These are phyloP conservation scores for Eutrema heterophyllum DNA, from an alignment of 345 rosid species.

Conservation along the genomic window DNA sequence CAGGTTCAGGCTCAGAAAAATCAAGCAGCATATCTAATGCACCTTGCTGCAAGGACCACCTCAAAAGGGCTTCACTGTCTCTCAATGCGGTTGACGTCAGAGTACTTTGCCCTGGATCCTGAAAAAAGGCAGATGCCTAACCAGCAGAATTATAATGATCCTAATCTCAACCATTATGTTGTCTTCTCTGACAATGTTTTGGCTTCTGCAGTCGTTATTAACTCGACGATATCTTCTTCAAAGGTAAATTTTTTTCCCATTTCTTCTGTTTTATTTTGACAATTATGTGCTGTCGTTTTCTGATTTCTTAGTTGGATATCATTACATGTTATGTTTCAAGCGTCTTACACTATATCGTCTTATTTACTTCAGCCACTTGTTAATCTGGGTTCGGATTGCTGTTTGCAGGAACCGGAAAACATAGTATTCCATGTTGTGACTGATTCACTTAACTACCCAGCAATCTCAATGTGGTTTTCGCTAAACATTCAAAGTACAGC, in stretches of 20 bases:
- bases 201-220: slow-evolving; percentile 84
- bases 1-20: slow-evolving; percentile 62
- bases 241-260: slow-evolving; percentile 40
- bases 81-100: slow-evolving; percentile 78
- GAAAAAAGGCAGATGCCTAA: slow-evolving; percentile 68
- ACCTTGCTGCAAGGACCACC: slow-evolving; percentile 80
- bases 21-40: slow-evolving; percentile 63
- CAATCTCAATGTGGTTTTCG: slow-evolving; percentile 90
- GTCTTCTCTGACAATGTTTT: slow-evolving; percentile 84
- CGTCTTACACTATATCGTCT: background rate
- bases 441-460: slow-evolving; percentile 74
- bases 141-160: slow-evolving; percentile 48
- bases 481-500: slow-evolving; percentile 64
- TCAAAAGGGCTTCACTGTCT: slow-evolving; percentile 97
- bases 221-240: slow-evolving; percentile 65
- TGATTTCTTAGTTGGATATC: background rate
- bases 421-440: slow-evolving; percentile 84
- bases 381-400: slow-evolving; percentile 8
- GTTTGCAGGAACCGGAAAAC: slow-evolving; percentile 60
- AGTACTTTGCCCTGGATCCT: slow-evolving; percentile 56
- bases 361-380: slow-evolving; percentile 7
- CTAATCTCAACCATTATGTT: slow-evolving; percentile 63
- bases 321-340: background rate
- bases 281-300: background rate
- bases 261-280: background rate